Percentiles rank a stretch among this genome's conserved stretches.
phyloP scores from a whole-genome alignment of 2,329 filamentous ascomycete species.

The Domatiomyces catenatus region DNA sequence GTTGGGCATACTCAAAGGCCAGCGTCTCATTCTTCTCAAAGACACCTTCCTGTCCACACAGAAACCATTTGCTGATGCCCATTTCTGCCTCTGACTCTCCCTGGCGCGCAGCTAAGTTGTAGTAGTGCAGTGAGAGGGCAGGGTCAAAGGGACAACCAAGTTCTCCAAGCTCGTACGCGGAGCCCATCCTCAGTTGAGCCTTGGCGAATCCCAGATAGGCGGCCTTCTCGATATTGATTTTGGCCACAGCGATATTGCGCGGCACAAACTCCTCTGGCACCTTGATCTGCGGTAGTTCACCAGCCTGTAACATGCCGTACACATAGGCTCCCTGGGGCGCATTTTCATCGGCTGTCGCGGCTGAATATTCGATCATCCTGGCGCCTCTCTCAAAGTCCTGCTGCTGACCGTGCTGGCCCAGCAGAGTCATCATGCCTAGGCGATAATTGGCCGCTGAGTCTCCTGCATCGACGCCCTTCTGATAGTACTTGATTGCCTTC shows the following conservation, averaged over 20 bases:
- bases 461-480: conserved; percentile 58
- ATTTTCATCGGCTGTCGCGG: conserved; percentile 83
- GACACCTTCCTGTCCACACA: conserved; percentile 82
- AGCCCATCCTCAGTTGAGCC: conserved; percentile 92
- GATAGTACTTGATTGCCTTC: conserved; percentile 84
- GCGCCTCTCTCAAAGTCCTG: conserved; percentile 68
- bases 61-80: conserved; percentile 95
- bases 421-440: conserved; percentile 90
- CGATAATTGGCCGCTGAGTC: conserved; percentile 84
- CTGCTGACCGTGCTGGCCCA: conserved; percentile 80
- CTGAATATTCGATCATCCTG: conserved; percentile 67
- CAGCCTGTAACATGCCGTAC: conserved; percentile 82
- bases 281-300: conserved; percentile 78
- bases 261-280: conserved; percentile 59
- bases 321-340: conserved; percentile 91
- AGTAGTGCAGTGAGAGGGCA: conserved; percentile 84
- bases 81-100: conserved; percentile 88
- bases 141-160: conserved; percentile 91
- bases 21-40: conserved; percentile 94
- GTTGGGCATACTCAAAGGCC: conserved; percentile 77
- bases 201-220: conserved; percentile 93
- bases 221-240: conserved; percentile 86
- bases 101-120: conserved; percentile 78
- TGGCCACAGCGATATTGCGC: conserved; percentile 56
- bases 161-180: conserved; percentile 86